phyloP scores from a whole-genome alignment of 2,329 filamentous ascomycete species.

The Pseudogymnoascus sp. region DNA sequence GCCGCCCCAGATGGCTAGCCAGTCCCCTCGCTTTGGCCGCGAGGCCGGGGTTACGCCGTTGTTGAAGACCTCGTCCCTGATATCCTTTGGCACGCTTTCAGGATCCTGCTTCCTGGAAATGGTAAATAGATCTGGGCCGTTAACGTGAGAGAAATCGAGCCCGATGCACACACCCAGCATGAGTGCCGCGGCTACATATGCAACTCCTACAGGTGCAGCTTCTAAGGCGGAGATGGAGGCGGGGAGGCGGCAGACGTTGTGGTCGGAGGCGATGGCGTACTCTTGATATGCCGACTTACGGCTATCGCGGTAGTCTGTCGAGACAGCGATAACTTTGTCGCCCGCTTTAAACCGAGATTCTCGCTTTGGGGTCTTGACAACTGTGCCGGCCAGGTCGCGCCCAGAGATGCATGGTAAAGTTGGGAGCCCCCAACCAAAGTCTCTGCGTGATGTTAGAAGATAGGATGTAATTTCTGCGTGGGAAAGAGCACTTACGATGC shows the following conservation, averaged over 20 bases:
- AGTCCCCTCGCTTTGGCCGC: constrained; percentile 53
- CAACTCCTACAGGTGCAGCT: constrained; percentile 25
- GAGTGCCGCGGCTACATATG: constrained; percentile 53
- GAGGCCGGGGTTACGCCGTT: constrained; percentile 41
- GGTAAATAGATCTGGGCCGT: constrained; percentile 48
- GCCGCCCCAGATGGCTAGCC: constrained; percentile 68
- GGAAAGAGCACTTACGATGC: constrained; percentile 60
- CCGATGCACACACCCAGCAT: constrained; percentile 63
- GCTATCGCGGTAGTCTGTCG: constrained; percentile 26
- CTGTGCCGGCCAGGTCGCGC: constrained; percentile 54
- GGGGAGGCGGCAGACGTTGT: constrained; percentile 25
- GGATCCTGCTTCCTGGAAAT: constrained; percentile 40
- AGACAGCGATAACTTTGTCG: constrained; percentile 34
- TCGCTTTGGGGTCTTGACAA: constrained; percentile 41
- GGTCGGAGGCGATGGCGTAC: constrained; percentile 44
- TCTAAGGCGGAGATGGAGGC: constrained; percentile 14
- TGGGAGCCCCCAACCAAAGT: constrained; percentile 26
- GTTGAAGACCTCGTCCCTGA: constrained; percentile 53
- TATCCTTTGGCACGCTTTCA: constrained; percentile 48
- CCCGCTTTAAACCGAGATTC: constrained; percentile 43
- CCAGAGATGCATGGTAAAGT: constrained; percentile 25
- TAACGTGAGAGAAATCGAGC: constrained; percentile 48
- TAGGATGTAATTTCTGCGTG: constrained; percentile 51
- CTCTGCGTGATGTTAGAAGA: constrained; percentile 46
- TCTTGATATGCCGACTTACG: constrained; percentile 26